phyloP scores from a whole-genome alignment of 1,139 yeast species.

The Debaryomycetaceae sp. region DNA sequence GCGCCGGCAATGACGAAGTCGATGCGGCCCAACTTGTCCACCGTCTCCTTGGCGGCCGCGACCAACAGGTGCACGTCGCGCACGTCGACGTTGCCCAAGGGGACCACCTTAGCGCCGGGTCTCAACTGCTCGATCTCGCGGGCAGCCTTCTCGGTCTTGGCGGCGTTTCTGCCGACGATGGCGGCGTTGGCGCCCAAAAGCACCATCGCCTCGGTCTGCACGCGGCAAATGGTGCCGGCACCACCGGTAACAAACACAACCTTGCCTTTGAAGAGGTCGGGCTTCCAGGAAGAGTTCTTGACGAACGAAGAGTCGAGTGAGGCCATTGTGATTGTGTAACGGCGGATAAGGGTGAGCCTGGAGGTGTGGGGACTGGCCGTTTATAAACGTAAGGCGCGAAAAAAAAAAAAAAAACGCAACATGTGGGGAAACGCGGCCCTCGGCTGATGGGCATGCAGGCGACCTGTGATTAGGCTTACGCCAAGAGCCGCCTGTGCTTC shows the following conservation, averaged over 20 bases:
- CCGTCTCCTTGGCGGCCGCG: conserved; percentile 63
- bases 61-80: conserved; percentile 58
- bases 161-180: conserved; percentile 72
- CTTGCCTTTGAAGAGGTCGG: conserved; percentile 72
- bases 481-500: no score
- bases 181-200: conserved; percentile 85
- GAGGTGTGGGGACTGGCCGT: no score
- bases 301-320: conserved; percentile 27
- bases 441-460: no score
- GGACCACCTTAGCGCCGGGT: conserved; percentile 64
- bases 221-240: conserved; percentile 91
- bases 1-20: conserved; percentile 95
- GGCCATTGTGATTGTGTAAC: no score
- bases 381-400: no score
- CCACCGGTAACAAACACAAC: conserved; percentile 95
- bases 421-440: no score
- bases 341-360: no score
- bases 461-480: no score
- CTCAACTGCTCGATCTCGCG: conserved; percentile 57
- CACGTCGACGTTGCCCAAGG: conserved; percentile 75
- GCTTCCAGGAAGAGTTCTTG: conserved; percentile 39
- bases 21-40: conserved; percentile 62
- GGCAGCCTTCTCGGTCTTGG: conserved; percentile 67
- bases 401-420: no score
- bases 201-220: conserved; percentile 83